Conservation (phyloP, 1,139 yeast genomes). For the Scheffersomyces titani region DNA sequence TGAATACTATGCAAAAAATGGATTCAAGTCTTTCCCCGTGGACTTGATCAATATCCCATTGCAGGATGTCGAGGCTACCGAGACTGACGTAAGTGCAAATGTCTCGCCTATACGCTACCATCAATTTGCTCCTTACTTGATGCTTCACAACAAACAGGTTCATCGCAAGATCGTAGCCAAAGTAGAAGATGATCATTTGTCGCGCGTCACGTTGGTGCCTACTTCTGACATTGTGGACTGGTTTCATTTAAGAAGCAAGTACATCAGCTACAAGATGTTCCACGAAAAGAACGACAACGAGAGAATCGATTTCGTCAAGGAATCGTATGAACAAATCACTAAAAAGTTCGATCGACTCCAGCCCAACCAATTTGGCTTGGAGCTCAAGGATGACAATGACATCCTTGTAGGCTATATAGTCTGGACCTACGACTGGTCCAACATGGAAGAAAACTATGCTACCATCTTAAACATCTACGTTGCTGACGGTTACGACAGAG, state of each 20-base stretch:
- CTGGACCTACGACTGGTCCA: slow-evolving; percentile 44
- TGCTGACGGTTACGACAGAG: slow-evolving; percentile 19
- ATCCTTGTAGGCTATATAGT: slow-evolving; percentile 30
- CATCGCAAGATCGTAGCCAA: slow-evolving; percentile 15
- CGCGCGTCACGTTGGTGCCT: slow-evolving; percentile 33
- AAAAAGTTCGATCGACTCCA: slow-evolving; percentile 20
- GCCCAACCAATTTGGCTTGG: slow-evolving; percentile 36
- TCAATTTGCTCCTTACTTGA: slow-evolving; percentile 29
- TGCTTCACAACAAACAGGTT: slow-evolving; percentile 21
- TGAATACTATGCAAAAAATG: slow-evolving; percentile 60
- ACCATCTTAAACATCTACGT: slow-evolving; percentile 33
- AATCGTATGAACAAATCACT: slow-evolving; percentile 26
- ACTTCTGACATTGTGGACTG: slow-evolving; percentile 37
- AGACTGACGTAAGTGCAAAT: slow-evolving; percentile 5
- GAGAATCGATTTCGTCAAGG: slow-evolving; percentile 22
- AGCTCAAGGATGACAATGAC: slow-evolving; percentile 18
- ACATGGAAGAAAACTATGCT: slow-evolving; percentile 19
- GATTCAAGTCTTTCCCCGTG: slow-evolving; percentile 54
- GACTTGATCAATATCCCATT: slow-evolving; percentile 31
- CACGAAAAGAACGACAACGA: slow-evolving; percentile 14
- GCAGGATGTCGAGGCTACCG: slow-evolving; percentile 1
- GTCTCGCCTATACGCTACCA: slow-evolving; percentile 29
- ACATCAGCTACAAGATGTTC: slow-evolving; percentile 31
- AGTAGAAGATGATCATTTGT: slow-evolving; percentile 25
- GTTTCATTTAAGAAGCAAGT: slow-evolving; percentile 47